Base-by-base conservation (phyloP, 805 yeast species). In the Saccharomycopsis malanga region DNA sequence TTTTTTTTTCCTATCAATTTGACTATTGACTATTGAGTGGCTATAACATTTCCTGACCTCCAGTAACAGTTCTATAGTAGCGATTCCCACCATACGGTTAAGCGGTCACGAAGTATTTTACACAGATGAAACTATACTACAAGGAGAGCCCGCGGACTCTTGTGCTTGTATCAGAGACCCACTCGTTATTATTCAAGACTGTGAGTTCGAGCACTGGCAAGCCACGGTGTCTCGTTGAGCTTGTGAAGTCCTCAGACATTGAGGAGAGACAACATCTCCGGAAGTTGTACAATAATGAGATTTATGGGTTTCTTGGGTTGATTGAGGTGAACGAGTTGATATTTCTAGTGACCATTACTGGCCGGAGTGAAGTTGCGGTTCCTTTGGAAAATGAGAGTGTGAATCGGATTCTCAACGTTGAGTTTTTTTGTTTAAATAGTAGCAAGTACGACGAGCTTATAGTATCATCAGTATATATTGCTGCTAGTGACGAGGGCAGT, bases 351-450 rank as follows among this genome's bases (percentile, higher is more conserved):
- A 76, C 87, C 0, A 87, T 93, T 45, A 81, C 94, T 0, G 83
- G 87, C 0, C 78, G 84, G 25, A 65, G 77, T 1, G 75, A 79
- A 53, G 95, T 86, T 10, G 98, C 98, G 0, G 69, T 73, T 23
- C 98, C 98, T 0, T 70, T 86, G 14, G 81, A 82, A 0, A 77
- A 77, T 32, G 95, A 93, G 61, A 72, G 86, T 1, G 85, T 91
- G 23, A 80, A 85, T 59, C 79, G 80, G 56, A 89, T 93, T 41
- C 74, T 72, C 58, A 78, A 79, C n/a, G 95, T 91, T 30, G 97
- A 89, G 56, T 93, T 93, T 61, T 75, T 83, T 55, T 83, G 95
- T 49, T 65, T 93, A 47, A 77, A 81, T 22, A 72, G 72, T 36
- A 67, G 76, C 36, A 75, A 77, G 23, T 91, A 95, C 95, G 98